phyloP scores from a whole-genome alignment of 441 rosid species.

The Euphorbia neoarborescens region DNA sequence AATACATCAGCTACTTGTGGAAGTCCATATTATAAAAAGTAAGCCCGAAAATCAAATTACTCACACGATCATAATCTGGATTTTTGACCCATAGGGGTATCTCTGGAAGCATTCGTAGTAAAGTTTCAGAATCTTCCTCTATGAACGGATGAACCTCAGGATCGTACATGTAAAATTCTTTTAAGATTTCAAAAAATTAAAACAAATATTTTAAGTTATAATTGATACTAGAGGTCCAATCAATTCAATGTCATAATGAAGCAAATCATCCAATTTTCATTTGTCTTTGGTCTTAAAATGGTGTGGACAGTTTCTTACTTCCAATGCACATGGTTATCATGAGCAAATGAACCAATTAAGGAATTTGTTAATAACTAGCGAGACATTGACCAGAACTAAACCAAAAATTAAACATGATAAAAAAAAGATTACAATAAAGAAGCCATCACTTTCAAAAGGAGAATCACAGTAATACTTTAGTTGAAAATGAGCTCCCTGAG shows the following conservation, averaged over 20 bases:
- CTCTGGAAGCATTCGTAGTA: conserved; percentile 85
- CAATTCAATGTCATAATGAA: background rate
- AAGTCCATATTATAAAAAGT: conserved; percentile 4
- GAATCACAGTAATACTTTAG: no score
- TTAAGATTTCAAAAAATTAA: background rate
- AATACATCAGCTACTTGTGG: conserved; percentile 6
- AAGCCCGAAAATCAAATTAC: conserved; percentile 19
- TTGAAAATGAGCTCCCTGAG: no score
- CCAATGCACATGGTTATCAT: background rate
- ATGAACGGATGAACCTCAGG: conserved; percentile 58
- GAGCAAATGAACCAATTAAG: background rate
- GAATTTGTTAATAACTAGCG: background rate
- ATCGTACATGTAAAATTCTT: conserved; percentile 35
- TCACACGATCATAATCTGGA: conserved; percentile 86
- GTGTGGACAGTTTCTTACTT: background rate
- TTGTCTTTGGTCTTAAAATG: background rate
- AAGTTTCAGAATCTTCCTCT: conserved; percentile 61
- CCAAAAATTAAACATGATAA: background rate
- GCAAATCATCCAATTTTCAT: background rate
- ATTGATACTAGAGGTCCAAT: background rate
- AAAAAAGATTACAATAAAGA: background rate
- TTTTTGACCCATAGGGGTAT: conserved; percentile 91
- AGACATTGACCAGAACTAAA: background rate
- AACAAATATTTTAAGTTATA: background rate
- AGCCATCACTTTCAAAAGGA: background rate